Base-by-base conservation (phyloP, 257 asterid genomes). In the Craterostigma plantagineum region DNA sequence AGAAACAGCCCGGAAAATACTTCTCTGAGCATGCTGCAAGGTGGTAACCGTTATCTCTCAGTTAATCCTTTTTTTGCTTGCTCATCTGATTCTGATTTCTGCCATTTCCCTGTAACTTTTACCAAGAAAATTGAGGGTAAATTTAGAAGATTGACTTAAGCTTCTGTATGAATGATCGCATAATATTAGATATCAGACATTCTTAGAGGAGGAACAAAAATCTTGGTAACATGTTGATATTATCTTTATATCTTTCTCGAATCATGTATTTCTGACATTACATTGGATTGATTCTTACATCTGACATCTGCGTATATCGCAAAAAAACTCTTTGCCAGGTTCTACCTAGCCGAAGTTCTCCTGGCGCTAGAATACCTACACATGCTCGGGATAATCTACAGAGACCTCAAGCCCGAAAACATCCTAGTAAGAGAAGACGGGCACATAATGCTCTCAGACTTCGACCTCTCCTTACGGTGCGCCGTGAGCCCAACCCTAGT, bases 361-460 rank as follows among this genome's bases (percentile, higher is more conserved):
- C 77, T 75, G 0, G 69, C 85, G 13, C 58, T 75, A 49, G 85
- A 75, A 42, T 75, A 75, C 63, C 16, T 75, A 43, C 85, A 71
- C 66, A 71, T 75, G 85, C 80, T 75, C 9, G 85, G 85, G 42
- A 67, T 71, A 66, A 65, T 75, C 12, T 75, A 75, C 75, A 62
- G 85, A 52, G 85, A 75, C 39, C 79, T 75, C 1, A 75, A 75
- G 57, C 85, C 85, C 7, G 85, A 75, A 59, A 75, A 75, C 10
- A 63, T 75, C 7, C 35, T 75, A 15, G 85, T 71, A 15, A 49
- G 85, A 14, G 77, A 75, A 57, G 85, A 75, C 13, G 85, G 85
- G 9, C 85, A 75, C 35, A 75, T 75, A 59, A 75, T 75, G 85
- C 85, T 71, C 44, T 75, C 85, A 0, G 85, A 75, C 63, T 75